Evolutionary conservation across 1,284 basidiomycete genomes (phyloP).

Genomic region (Cryptococcus hybrid): DNA sequence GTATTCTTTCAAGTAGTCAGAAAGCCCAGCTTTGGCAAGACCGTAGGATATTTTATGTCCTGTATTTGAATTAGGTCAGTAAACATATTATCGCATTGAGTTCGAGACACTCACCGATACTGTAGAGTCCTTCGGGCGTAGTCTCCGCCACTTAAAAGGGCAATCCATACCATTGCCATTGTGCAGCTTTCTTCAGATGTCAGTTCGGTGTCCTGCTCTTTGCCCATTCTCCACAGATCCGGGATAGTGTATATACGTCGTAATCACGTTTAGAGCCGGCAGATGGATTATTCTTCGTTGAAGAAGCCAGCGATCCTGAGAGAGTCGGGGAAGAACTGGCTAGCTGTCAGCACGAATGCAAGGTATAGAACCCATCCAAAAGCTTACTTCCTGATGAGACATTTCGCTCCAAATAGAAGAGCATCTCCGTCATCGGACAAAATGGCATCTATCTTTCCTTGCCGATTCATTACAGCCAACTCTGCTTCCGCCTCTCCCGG

Average conservation of each 20-base stretch:
- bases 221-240: constrained; percentile 49
- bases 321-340: constrained; percentile 60
- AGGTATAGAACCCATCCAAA: too few species aligned
- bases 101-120: constrained; percentile 31
- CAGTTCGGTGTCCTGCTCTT: constrained; percentile 24
- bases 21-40: constrained; percentile 15
- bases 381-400: constrained; percentile 71
- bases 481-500: constrained; percentile 97
- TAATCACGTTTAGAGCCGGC: constrained; percentile 72
- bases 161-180: constrained; percentile 79
- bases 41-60: constrained; percentile 33
- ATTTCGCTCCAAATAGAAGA: constrained; percentile 81
- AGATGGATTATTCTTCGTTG: constrained; percentile 12
- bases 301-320: constrained; percentile 53
- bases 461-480: constrained; percentile 76
- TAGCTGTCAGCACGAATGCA: too few species aligned
- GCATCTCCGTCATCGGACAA: constrained; percentile 89
- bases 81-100: background rate
- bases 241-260: constrained; percentile 60
- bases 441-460: constrained; percentile 82
- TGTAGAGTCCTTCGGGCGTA: constrained; percentile 61
- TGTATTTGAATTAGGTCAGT: background rate
- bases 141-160: constrained; percentile 84
- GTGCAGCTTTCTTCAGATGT: constrained; percentile 55
- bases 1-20: constrained; percentile 60